Evolutionary conservation across 768 basidiomycete genomes (phyloP), one percentile per base, ranked within the genome.

Genomic region (Tulasnella sp.): DNA sequence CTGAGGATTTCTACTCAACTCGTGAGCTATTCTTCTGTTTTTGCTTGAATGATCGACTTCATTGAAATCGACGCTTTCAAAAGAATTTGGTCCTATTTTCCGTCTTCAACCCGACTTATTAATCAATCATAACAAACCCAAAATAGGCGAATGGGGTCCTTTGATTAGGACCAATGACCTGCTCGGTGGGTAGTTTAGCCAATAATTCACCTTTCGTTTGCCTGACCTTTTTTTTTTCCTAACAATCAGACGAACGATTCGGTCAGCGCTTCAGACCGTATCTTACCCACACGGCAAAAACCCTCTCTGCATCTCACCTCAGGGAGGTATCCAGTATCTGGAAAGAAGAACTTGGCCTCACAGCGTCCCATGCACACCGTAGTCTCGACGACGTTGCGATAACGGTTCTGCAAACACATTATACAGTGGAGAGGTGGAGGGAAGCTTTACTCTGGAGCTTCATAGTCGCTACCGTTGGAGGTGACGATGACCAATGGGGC

Each of bases 191-290:
- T 61, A 9, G 26, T 37, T 20, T 37, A 5, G 9, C 73, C 13
- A 32, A 44, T n/a, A 23, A n/a, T 23, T 3, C 18, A n/a, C 40
- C 18, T 13, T 46, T 18, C 73, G 1, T 40, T 26, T 74, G 23
- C 16, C 18, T 10, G 23, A 15, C 2, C 23, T 10, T 3, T 9
- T 55, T 61, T 46, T 5, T 1, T 74, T 40, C 40, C 40, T 40
- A 7, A 9, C 40, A 40, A 40, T 7, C 7, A 81, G 82, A 82
- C 73, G 40, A 72, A 2, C 81, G 82, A 5, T 83, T 83, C 57
- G 83, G 83, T 4, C 44, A 37, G n/a, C 77, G 83, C 0, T 35
- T 26, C 13, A 73, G 83, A 16, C 82, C 82, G 0, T 83, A 83
- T 77, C 74, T 81, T 32, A 73, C 78, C 3, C 83, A 83, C 74